These are phyloP conservation scores for Tricholoma flavovirens DNA, from an alignment of 768 basidiomycete genomes.

Conservation along the genomic window DNA sequence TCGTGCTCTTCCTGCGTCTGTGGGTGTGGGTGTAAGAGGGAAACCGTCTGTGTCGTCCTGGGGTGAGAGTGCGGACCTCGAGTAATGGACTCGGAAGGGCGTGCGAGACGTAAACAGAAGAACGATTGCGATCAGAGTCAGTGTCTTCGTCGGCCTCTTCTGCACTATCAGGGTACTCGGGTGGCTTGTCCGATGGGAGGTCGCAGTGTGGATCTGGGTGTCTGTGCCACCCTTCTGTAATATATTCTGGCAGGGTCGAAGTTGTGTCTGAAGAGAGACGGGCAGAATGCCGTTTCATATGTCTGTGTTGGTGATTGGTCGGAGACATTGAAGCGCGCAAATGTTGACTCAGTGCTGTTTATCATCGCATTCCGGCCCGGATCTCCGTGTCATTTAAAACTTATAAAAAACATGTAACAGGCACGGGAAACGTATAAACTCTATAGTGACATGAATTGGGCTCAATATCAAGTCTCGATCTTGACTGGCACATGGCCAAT, in stretches of 20 bases:
- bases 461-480: slow-evolving; percentile 4
- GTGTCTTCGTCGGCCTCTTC: slow-evolving; percentile 74
- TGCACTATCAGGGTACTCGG: slow-evolving; percentile 72
- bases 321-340: slow-evolving; percentile 8
- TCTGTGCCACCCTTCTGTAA: slow-evolving; percentile 17
- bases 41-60: slow-evolving; percentile 28
- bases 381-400: background rate
- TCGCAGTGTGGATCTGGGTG: slow-evolving; percentile 14
- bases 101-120: slow-evolving; percentile 21
- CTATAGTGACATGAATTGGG: too few species aligned
- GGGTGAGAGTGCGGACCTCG: slow-evolving; percentile 23
- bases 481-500: slow-evolving; percentile 4
- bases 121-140: slow-evolving; percentile 32
- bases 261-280: slow-evolving; percentile 65
- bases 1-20: slow-evolving; percentile 25
- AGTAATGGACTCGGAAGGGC: slow-evolving; percentile 19
- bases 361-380: background rate
- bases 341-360: slow-evolving; percentile 13
- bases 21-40: slow-evolving; percentile 18
- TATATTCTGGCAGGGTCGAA: slow-evolving; percentile 60
- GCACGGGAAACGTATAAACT: too few species aligned
- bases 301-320: slow-evolving; percentile 6
- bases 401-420: too few species aligned
- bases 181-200: slow-evolving; percentile 52
- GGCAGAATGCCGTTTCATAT: slow-evolving; percentile 50